Base-by-base conservation (phyloP, 169 alveolate genomes). In the Plasmodium adleri region DNA sequence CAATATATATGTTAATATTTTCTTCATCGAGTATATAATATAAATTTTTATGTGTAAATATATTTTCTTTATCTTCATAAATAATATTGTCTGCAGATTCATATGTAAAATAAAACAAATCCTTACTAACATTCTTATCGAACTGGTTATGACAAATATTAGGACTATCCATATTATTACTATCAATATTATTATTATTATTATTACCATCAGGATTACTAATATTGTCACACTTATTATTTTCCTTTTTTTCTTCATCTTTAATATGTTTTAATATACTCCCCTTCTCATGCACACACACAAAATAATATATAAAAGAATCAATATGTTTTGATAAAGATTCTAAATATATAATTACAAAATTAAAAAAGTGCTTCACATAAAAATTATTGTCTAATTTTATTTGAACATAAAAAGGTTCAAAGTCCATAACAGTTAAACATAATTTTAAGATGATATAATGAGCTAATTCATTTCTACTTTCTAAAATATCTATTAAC, bases 371-470 rank as follows among this genome's bases (percentile, higher is more conserved):
- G 62, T 86, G 58, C 10, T 86, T 86, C 13, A 86, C 59, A 72
- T 50, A 86, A 72, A 86, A 70, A 72, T 59, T 50, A 7, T 24
- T 43, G 8, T 24, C 28, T 6, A 50, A 4, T 20, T 73, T 17
- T 71, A 86, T 28, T 17, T 86, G 54, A 47, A 59, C 59, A 74
- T 71, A 72, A 74, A 86, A 62, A 20, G 45, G 60, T 54, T 56
- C 74, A 13, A 86, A 86, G 56, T 86, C 92, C 49, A 86, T 86
- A 47, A 86, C 8, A 6, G 62, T 45, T 39, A 86, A 54, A 86
- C 92, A 86, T 39, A 86, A 70, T n/a, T 32, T 49, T 62, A 86
- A 54, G 54, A 86, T n/a, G 2, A 86, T 59, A 2, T 70, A 62
- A 64, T 86, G 92, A 12, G 71, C 47, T 13, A 86, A 39, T 22